These are phyloP conservation scores for Amylostereum areolatum DNA, from an alignment of 1,284 basidiomycete species.

Conservation along the genomic window DNA sequence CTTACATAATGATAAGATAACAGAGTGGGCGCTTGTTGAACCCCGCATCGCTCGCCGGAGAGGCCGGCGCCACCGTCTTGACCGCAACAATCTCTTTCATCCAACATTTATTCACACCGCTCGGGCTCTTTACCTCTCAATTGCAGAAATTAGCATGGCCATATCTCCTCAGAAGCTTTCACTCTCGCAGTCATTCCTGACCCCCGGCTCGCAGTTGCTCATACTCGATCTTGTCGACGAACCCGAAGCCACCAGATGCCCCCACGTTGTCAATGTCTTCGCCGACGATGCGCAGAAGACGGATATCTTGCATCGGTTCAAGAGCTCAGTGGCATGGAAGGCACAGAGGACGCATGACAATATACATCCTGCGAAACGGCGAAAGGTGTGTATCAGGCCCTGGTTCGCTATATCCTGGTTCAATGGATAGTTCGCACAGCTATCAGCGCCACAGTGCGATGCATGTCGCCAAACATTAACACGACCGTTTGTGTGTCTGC, in stretches of 20 bases:
- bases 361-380: conserved; percentile 32
- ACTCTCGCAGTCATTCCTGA: no score
- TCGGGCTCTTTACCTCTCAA: no score
- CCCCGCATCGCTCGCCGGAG: no score
- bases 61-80: no score
- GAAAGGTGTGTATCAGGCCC: conserved; percentile 29
- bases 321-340: conserved; percentile 33
- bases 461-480: conserved; percentile 54
- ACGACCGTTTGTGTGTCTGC: conserved; percentile 75
- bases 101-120: no score
- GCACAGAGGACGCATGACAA: conserved; percentile 26
- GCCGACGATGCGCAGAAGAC: conserved; percentile 20
- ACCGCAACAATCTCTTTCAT: no score
- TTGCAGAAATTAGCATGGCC: no score
- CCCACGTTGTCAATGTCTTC: conserved; percentile 20
- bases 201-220: no score
- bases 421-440: conserved; percentile 16
- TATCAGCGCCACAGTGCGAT: conserved; percentile 53
- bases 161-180: no score
- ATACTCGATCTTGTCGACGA: no score
- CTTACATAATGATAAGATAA: no score
- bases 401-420: neutral
- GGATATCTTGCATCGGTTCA: conserved; percentile 29
- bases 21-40: no score
- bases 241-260: conserved; percentile 9